Base-by-base conservation (phyloP, 345 rosid genomes). In the Corymbia maculata region DNA sequence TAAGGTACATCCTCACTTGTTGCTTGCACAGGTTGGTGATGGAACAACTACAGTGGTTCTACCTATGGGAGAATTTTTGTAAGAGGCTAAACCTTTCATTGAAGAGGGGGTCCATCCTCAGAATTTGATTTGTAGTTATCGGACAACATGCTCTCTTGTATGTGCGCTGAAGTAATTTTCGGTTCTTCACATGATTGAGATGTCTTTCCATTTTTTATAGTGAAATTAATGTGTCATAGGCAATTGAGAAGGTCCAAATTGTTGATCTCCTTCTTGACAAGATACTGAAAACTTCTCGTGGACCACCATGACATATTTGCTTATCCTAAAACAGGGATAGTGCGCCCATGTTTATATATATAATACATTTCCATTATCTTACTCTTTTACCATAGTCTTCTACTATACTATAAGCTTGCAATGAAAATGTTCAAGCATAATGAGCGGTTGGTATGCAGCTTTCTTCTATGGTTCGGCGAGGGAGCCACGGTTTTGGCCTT, bases 1-100 rank as follows among this genome's bases (percentile, higher is more conserved):
- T 59, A 59, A 59, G 30, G 13, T 59, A 59, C n/a, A 59, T 59
- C 66, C n/a, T 59, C 30, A 59, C 28, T 59, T 53, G 49, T 61
- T 86, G 42, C 50, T 28, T 75, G 70, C 86, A 85, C 91, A 97
- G 98, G 98, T 97, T 52, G 99, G 99, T 68, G 99, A 98, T 90
- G 99, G 99, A 45, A 98, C 99, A 44, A 97, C 99, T 22, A 97
- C 99, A 4, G 99, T 98, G n/a, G 99, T 97, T 86, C 94, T 98
- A 8, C 96, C 97, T 75, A 98, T 98, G 2, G 97, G 95, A 42
- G 99, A 98, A 93, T 97, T 98, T 91, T 89, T 97, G 94, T 97
- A 90, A 93, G 99, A 97, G 94, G 99, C 99, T 68, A 98, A 98
- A 89, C 99, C 99, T 85, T 98, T 97, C 88, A 91, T 98, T 45